phyloP scores from a whole-genome alignment of 805 yeast genomes.

The Saturnispora dispora region DNA sequence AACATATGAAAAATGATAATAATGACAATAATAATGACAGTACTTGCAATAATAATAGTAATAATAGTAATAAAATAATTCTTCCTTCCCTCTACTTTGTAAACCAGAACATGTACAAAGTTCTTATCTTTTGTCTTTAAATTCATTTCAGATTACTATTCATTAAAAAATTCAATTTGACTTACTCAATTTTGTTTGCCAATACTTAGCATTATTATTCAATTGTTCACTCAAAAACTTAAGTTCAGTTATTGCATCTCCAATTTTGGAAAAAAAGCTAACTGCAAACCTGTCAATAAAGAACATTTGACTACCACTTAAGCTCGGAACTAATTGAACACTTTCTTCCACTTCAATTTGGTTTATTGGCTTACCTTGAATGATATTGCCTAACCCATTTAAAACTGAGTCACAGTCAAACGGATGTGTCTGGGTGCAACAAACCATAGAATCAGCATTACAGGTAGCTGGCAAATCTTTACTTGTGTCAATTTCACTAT shows the following conservation, averaged over 20 bases:
- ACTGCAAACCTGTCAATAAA: slow-evolving; percentile 78
- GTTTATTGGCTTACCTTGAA: slow-evolving; percentile 12
- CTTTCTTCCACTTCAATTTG: slow-evolving; percentile 34
- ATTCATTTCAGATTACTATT: neutral
- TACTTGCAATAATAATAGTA: neutral
- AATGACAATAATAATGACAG: neutral
- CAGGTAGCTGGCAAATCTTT: slow-evolving; percentile 13
- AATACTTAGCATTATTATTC: slow-evolving; percentile 43
- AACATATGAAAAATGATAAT: neutral
- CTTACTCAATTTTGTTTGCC: slow-evolving; percentile 30
- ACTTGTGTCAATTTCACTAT: neutral
- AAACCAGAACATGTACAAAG: neutral
- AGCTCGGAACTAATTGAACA: slow-evolving; percentile 35
- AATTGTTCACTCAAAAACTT: slow-evolving; percentile 47
- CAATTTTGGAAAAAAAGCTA: slow-evolving; percentile 60
- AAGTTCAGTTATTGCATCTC: slow-evolving; percentile 52
- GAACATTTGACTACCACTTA: slow-evolving; percentile 69
- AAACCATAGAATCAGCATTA: slow-evolving; percentile 28
- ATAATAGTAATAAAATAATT: no score
- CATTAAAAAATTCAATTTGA: neutral
- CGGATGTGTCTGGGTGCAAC: neutral
- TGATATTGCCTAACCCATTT: neutral
- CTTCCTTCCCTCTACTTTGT: neutral
- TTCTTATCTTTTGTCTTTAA: neutral
- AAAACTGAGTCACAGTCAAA: slow-evolving; percentile 4